These are phyloP conservation scores for Penicillium cinerascens DNA, from an alignment of 495 filamentous ascomycete genomes.

Conservation along the genomic window DNA sequence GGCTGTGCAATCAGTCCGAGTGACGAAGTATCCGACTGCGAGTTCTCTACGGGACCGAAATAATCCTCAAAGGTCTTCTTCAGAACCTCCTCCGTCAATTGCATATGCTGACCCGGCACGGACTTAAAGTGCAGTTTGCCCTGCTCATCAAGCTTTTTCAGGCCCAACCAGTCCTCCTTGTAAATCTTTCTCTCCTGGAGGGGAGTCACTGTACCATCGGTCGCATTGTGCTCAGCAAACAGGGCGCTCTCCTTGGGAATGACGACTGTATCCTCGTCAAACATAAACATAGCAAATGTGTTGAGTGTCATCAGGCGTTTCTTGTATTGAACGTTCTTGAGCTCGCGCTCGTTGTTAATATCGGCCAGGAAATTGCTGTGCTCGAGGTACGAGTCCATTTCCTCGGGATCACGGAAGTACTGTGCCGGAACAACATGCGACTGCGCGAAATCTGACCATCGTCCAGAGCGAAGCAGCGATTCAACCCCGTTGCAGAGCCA, in stretches of 20 bases:
- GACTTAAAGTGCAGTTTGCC: slow-evolving; percentile 71
- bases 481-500: slow-evolving; percentile 77
- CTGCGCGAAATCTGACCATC: slow-evolving; percentile 77
- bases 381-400: slow-evolving; percentile 72
- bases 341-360: slow-evolving; percentile 84
- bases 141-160: slow-evolving; percentile 76
- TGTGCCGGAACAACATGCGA: slow-evolving; percentile 82
- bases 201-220: slow-evolving; percentile 55
- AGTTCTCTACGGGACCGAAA: slow-evolving; percentile 45
- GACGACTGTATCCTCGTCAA: slow-evolving; percentile 79
- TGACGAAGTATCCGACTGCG: neutral
- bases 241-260: slow-evolving; percentile 89
- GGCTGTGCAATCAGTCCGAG: slow-evolving; percentile 24
- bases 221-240: slow-evolving; percentile 83
- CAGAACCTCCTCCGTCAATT: slow-evolving; percentile 64
- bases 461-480: slow-evolving; percentile 64
- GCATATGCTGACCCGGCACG: slow-evolving; percentile 78
- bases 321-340: slow-evolving; percentile 73
- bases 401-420: slow-evolving; percentile 78
- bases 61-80: slow-evolving; percentile 67
- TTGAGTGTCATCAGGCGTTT: slow-evolving; percentile 65
- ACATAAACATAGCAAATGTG: slow-evolving; percentile 85
- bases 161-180: slow-evolving; percentile 89
- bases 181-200: slow-evolving; percentile 74
- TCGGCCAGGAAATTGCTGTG: slow-evolving; percentile 95